phyloP scores from a whole-genome alignment of 225 moss, liverwort and hornwort genomes.

The Takakia lepidozioides region DNA sequence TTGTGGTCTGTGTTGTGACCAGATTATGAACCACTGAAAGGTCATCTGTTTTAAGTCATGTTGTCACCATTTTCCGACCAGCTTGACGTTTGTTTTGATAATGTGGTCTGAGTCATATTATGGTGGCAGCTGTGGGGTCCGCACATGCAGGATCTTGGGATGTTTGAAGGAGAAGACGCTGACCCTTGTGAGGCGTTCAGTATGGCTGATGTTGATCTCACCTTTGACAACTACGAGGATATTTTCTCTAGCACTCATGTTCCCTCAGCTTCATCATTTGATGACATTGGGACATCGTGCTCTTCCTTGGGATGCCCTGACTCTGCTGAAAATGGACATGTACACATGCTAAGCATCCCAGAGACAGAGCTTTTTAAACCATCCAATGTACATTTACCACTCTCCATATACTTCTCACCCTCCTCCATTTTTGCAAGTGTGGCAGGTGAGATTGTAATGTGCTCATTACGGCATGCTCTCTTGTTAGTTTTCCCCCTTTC shows the following conservation, averaged over 20 bases:
- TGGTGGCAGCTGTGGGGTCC: constrained; percentile 45
- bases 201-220: constrained; percentile 45
- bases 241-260: constrained; percentile 32
- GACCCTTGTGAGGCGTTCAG: constrained; percentile 36
- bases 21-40: too few relatives aligned
- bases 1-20: too few relatives aligned
- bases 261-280: constrained; percentile 19
- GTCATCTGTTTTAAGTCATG: too few relatives aligned
- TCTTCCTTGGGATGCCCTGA: constrained; percentile 31
- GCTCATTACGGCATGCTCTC: too few relatives aligned
- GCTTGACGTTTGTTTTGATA: too few relatives aligned
- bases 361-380: constrained; percentile 33
- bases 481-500: too few relatives aligned
- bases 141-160: constrained; percentile 59
- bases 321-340: constrained; percentile 8
- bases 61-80: too few relatives aligned
- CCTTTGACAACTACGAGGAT: constrained; percentile 52
- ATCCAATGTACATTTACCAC: constrained; percentile 21
- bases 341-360: constrained; percentile 31
- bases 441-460: too few relatives aligned
- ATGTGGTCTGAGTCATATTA: too few relatives aligned
- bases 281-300: constrained; percentile 25
- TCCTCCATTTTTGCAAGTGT: too few relatives aligned
- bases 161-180: constrained; percentile 47
- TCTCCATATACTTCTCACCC: too few relatives aligned